Evolutionary conservation across 2,329 filamentous ascomycete genomes (phyloP), one percentile per base, ranked within the genome.

Genomic region (Clathrospora elynae): DNA sequence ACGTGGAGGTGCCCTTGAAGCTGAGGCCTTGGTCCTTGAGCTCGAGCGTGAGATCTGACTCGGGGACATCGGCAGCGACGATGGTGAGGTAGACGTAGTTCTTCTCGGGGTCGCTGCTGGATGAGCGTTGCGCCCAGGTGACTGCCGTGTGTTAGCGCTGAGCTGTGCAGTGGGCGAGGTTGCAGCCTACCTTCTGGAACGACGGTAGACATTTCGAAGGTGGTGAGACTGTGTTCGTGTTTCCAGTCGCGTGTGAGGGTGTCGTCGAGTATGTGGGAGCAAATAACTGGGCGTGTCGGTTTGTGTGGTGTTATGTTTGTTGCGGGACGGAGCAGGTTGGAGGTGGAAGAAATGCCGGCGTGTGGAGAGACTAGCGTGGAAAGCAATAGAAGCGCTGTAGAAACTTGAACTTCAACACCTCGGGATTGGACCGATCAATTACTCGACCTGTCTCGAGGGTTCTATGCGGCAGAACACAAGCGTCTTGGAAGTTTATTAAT

Each of bases 111-210:
- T 96, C 91, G 59, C 78, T 78, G 61, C 74, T 78, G 67, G 86
- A 93, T 32, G 92, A 97, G 79, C 93, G 91, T 80, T 99, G 93
- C 57, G 93, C 92, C 93, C 93, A 99, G 74, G 90, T 87, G 63
- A 99, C 93, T 97, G 66, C 46, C 13, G 19, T 12, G 32, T 47
- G 51, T 68, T 53, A 69, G 62, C 26, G 34, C 34, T 2, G 38
- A 35, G 35, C 25, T 23, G n/a, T 10, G 20, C 17, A 9, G 28
- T 30, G 42, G 51, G 47, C 35, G 51, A 62, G 61, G 66, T 61
- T 59, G 56, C 35, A 54, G 55, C 66, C 55, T 66, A 72, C 70
- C 70, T 71, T 72, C 70, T 46, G 70, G 70, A 42, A 62, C 66
- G 35, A 71, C 42, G 41, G 64, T 63, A 42, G 66, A 55, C 62